Base-by-base conservation (phyloP, 306 rosid species). In the Luffa aegyptiaca region DNA sequence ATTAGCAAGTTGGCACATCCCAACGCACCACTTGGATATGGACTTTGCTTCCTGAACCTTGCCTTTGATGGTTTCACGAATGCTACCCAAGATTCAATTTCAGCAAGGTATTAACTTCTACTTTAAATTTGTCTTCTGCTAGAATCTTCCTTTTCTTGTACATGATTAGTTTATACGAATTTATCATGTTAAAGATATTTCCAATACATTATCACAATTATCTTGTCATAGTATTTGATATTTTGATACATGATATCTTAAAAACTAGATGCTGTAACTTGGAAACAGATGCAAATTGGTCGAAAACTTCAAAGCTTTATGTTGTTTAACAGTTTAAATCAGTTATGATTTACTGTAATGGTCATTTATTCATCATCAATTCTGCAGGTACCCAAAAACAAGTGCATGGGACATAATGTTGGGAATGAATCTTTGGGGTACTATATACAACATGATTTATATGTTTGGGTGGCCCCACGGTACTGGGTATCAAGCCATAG, bases 391-490 rank as follows among this genome's bases (percentile, higher is more conserved):
- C 83, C 96, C 95, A 69, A 94, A 90, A 85, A 94, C 98, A 76
- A 90, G 92, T 86, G 98, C 98, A 41, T 94, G 98, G 98, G 93
- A 83, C 84, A 92, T 94, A 73, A 94, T 94, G 98, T 83, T 94
- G 82, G 97, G 98, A 77, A 94, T 94, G 98, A 94, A 94, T 85
- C 85, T 94, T 78, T 94, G 98, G 98, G 98, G 98, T 49, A 92
- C 98, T 84, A 85, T 92, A 81, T 94, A 94, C 86, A 94, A 94
- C 83, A 68, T 90, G 90, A 49, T 93, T 55, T 95, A 91, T 88
- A 96, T 93, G 98, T 96, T 93, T 59, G 96, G 94, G 76, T 93
- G 91, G 97, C 96, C 98, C 2, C 75, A 51, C 1, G 97, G 84
- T 16, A 90, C 87, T 21, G 99, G 99, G 70, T 93, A 70, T 68